A percentile compares a stretch with the other conserved stretches of the same genome.
Evolutionary conservation across 2,329 filamentous ascomycete species (phyloP).

Genomic region (Xylaria sp.): DNA sequence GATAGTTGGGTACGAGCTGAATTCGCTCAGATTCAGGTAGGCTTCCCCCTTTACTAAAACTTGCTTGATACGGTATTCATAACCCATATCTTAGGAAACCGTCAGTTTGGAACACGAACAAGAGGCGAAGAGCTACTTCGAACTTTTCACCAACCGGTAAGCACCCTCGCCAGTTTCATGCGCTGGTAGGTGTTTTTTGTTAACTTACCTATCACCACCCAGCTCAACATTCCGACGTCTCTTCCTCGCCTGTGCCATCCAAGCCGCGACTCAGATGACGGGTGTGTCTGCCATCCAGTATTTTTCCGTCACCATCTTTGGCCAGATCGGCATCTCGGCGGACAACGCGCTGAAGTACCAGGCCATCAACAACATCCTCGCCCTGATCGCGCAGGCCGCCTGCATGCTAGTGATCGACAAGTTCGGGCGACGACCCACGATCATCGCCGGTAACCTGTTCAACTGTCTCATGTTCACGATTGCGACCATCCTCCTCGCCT

Average conservation of each 20-base stretch:
- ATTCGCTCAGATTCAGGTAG: constrained; percentile 69
- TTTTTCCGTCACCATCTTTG: constrained; percentile 69
- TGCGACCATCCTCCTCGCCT: constrained; percentile 55
- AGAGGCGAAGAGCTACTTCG: constrained; percentile 69
- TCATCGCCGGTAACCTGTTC: constrained; percentile 72
- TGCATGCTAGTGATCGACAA: constrained; percentile 72
- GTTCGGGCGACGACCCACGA: constrained; percentile 70
- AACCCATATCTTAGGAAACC: constrained; percentile 30
- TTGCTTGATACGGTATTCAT: background rate
- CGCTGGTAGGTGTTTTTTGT: background rate
- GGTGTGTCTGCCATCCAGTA: constrained; percentile 77
- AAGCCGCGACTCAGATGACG: constrained; percentile 76
- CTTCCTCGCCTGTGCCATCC: constrained; percentile 69
- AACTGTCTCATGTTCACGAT: constrained; percentile 76
- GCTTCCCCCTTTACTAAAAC: background rate
- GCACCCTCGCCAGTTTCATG: constrained; percentile 1
- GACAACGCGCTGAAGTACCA: constrained; percentile 73
- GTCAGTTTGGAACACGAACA: constrained; percentile 69
- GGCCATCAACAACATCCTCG: constrained; percentile 73
- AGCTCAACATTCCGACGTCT: constrained; percentile 70
- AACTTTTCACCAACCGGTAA: constrained; percentile 64
- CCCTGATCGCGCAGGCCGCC: constrained; percentile 66
- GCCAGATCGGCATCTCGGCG: constrained; percentile 67
- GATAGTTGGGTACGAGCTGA: constrained; percentile 75
- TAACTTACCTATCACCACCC: constrained; percentile 9